Evolutionary conservation across 306 rosid species (phyloP).

Genomic region (Acacia acuminata): DNA sequence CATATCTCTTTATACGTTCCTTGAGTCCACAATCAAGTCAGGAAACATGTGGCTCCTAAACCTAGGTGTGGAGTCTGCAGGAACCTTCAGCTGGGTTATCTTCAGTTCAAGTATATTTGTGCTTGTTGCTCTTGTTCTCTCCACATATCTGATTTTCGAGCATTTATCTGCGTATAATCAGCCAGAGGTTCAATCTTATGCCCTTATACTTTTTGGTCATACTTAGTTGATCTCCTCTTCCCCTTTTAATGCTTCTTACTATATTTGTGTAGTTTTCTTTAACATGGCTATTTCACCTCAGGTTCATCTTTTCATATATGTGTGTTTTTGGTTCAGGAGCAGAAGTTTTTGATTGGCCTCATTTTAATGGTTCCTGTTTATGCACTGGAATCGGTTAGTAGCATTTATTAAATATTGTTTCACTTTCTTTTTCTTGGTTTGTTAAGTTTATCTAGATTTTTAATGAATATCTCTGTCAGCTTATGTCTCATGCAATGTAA

Average conservation of each 20-base stretch:
- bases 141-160: constrained; percentile 85
- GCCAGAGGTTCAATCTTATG: constrained; percentile 71
- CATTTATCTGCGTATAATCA: constrained; percentile 93
- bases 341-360: constrained; percentile 96
- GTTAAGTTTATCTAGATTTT: background rate
- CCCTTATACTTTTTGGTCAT: constrained; percentile 23
- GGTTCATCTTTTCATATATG: background rate
- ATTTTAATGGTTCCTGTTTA: constrained; percentile 98
- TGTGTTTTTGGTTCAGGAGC: constrained; percentile 71
- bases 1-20: constrained; percentile 40
- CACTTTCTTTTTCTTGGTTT: background rate
- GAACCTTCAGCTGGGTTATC: constrained; percentile 73
- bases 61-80: constrained; percentile 51
- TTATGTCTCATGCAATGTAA: background rate
- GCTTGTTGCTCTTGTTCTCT: constrained; percentile 75
- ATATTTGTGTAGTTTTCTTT: background rate
- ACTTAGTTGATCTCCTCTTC: background rate
- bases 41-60: constrained; percentile 49
- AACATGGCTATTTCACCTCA: background rate
- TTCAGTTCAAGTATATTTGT: constrained; percentile 85
- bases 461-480: background rate
- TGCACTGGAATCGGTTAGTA: constrained; percentile 91
- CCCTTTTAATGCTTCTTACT: constrained; percentile 26
- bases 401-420: background rate
- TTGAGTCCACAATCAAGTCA: constrained; percentile 71